These are phyloP conservation scores for Begonia peltatifolia DNA, from an alignment of 306 rosid species.

Conservation along the genomic window DNA sequence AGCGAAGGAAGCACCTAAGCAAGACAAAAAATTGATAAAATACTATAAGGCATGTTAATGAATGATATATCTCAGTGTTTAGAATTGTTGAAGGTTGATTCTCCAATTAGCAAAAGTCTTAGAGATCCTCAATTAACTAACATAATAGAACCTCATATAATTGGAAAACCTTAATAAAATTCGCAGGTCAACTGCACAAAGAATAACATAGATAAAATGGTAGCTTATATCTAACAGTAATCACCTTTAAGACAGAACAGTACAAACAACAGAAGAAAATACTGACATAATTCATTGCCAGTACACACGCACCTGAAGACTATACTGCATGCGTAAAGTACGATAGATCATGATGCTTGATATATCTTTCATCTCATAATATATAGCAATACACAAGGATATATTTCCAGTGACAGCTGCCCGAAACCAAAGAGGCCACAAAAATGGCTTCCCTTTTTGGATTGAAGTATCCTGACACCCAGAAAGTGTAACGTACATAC, in stretches of 20 bases:
- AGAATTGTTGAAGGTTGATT: neutral
- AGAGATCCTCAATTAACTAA: no score
- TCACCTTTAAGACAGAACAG: no score
- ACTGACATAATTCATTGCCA: no score
- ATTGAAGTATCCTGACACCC: conserved; percentile 48
- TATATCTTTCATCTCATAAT: conserved; percentile 73
- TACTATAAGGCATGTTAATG: neutral
- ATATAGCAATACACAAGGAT: conserved; percentile 61
- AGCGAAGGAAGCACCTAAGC: conserved; percentile 73
- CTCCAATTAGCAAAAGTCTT: no score
- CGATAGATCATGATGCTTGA: conserved; percentile 72
- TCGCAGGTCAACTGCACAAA: no score
- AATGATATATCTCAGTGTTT: neutral
- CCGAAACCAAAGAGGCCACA: conserved; percentile 97
- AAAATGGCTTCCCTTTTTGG: conserved; percentile 50
- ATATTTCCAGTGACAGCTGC: conserved; percentile 87
- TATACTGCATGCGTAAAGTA: conserved; percentile 68
- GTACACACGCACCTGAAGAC: conserved; percentile 55
- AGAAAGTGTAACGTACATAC: conserved; percentile 15
- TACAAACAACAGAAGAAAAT: no score
- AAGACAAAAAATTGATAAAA: neutral
- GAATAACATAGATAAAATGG: no score
- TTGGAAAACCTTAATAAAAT: no score
- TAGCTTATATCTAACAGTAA: no score
- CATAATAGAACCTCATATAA: no score